phyloP scores from a whole-genome alignment of 2,329 filamentous ascomycete species.

The Zymoseptoria ardabiliae region DNA sequence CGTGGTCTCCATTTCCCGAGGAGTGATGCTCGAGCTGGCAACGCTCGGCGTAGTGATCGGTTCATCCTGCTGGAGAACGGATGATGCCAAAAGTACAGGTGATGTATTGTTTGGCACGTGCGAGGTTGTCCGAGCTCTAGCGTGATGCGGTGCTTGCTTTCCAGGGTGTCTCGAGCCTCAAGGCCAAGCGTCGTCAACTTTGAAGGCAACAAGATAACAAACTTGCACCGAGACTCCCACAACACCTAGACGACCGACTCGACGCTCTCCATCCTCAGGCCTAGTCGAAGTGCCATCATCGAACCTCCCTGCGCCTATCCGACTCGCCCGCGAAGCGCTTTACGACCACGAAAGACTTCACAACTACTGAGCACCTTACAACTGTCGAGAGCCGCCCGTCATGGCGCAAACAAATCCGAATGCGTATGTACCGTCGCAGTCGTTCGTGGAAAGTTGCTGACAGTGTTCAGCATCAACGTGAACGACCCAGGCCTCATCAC shows the following conservation, averaged over 20 bases:
- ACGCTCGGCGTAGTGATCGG: background rate
- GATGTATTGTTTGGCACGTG: background rate
- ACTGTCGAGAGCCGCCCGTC: slow-evolving; percentile 16
- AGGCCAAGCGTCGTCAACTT: background rate
- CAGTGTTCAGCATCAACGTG: slow-evolving; percentile 54
- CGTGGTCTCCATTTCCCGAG: background rate
- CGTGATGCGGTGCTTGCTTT: background rate
- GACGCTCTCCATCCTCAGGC: background rate
- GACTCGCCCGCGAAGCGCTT: background rate
- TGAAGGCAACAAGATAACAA: background rate
- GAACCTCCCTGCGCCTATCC: background rate
- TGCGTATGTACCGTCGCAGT: slow-evolving; percentile 18
- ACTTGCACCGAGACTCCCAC: background rate
- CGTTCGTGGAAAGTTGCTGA: background rate
- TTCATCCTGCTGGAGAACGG: background rate
- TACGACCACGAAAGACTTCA: background rate
- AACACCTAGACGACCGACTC: background rate
- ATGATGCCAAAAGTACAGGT: background rate
- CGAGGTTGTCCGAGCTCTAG: background rate
- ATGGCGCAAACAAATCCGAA: slow-evolving; percentile 28
- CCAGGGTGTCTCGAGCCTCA: background rate
- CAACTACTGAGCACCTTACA: background rate
- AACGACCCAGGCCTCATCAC: slow-evolving; percentile 64
- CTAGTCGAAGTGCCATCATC: background rate
- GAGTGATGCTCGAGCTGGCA: background rate